Evolutionary conservation across 176 grass and related monocot species (phyloP).

Genomic region (Avena atlantica): DNA sequence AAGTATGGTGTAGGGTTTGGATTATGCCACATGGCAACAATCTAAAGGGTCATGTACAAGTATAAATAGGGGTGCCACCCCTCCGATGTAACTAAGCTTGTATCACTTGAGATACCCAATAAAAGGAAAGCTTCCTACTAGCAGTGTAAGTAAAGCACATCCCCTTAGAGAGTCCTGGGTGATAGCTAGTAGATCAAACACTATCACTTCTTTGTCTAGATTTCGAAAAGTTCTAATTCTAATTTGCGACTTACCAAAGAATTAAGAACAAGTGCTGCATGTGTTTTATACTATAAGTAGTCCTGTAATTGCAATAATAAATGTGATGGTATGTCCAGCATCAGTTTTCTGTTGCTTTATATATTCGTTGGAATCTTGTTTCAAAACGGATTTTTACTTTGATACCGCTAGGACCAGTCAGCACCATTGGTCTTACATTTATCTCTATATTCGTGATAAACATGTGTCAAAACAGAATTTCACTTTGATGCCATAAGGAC

Average conservation of each 20-base stretch:
- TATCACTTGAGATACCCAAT: too few species aligned
- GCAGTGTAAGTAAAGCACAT: too few species aligned
- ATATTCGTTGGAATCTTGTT: slow-evolving; percentile 9
- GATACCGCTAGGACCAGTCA: not conserved
- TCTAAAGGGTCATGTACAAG: too few species aligned
- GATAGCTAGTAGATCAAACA: too few species aligned
- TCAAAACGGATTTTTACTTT: not conserved
- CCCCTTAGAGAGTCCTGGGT: too few species aligned
- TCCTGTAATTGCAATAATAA: not conserved
- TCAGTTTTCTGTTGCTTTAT: not conserved
- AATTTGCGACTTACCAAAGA: not conserved
- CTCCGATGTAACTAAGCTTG: too few species aligned
- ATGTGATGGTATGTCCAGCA: not conserved
- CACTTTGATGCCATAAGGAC: slow-evolving; percentile 14
- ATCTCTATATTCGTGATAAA: slow-evolving; percentile 7
- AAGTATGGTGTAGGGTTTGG: too few species aligned
- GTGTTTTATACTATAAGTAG: not conserved
- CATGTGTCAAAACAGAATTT: not conserved
- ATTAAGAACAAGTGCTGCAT: slow-evolving; percentile 6
- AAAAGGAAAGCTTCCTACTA: too few species aligned
- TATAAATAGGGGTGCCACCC: too few species aligned
- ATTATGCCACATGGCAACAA: too few species aligned
- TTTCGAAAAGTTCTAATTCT: not conserved
- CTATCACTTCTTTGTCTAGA: not conserved
- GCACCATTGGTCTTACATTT: not conserved